Evolutionary conservation across 2,329 filamentous ascomycete species (phyloP), one percentile per base, ranked within the genome.

Genomic region (Elsinoe arachidis): DNA sequence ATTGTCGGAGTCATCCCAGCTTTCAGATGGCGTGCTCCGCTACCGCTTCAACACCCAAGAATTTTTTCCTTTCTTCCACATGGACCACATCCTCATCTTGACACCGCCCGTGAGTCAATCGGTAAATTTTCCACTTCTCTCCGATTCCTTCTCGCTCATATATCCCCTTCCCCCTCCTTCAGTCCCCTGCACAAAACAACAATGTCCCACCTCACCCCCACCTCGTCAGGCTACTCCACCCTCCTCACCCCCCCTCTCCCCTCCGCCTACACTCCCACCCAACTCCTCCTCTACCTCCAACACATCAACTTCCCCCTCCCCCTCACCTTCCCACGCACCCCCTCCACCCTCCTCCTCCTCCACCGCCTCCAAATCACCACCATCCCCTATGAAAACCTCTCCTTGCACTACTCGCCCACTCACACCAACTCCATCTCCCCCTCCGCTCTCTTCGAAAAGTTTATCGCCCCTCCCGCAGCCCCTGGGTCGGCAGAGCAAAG

Each of bases 371-470:
- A 80, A 55, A 66, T 82, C 3, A 67, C 69, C 15, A 65, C 70
- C 12, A 71, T 83, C 7, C 78, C 80, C 0, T 84, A 81, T 68
- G 80, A 81, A 11, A 83, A 82, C 60, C 68, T 83, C 15, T 72
- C 68, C 1, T 67, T 83, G 55, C 81, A 84, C 63, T 80, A 80
- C 63, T 77, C 76, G 1, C 68, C 70, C n/a, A 70, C 74, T 44
- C 76, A 74, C 53, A 66, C 66, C 19, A 73, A 82, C 39, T 75
- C 75, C 1, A 68, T 81, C 26, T 73, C 82, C 55, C 71, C 76
- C 0, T 67, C 78, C 11, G 67, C 68, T 1, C 66, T 83, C 6
- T 83, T 76, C 64, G 68, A 75, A 26, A 83, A 83, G 65, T 72
- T 84, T 33, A 73, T 68, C 34, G 17, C 33, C 1, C 49, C 49